Base-by-base conservation (phyloP, 805 yeast genomes). In the Pichia occidentalis region DNA sequence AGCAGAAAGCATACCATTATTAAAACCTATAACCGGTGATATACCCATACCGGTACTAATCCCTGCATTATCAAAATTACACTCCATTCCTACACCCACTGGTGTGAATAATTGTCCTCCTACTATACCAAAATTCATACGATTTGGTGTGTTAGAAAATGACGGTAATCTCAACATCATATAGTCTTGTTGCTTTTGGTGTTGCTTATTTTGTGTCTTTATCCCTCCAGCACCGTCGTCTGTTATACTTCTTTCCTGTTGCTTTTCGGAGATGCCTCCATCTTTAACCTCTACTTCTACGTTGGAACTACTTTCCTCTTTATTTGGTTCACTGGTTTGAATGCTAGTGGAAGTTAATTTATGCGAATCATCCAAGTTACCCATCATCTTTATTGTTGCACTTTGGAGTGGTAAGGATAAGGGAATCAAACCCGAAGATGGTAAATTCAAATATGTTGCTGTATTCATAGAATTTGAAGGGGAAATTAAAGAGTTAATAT, bases 1-100 rank as follows among this genome's bases (percentile, higher is more conserved):
- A 2, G 43, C 43, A 2, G 43, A 40, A 12, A 40, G n/a, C 24
- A 45, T 4, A 9, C 48, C 48, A 27, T 36, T 40, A 18, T 43
- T 40, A 14, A 43, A 45, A 3, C 49, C 46, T n/a, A 45, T 43
- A 14, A 43, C 41, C 6, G 49, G 49, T 6, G 46, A 45, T 5
- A 40, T 34, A 5, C 34, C 40, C 24, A 29, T 22, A 7, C 32
- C 37, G 3, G 36, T 31, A 10, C 35, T 33, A 10, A 24, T 10
- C 4, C 29, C 34, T 14, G 34, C 7, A 12, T 29, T 36, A 6
- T 36, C 40, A 30, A 29, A 29, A 17, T 26, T 43, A 12, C 26
- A 34, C 12, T 36, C 42, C 11, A 36, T 24, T n/a, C 32, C 31
- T 16, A 33, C 3, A 14, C 24, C 27, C 3, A 43, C 38, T 3